Evolutionary conservation across 768 basidiomycete genomes (phyloP), one percentile per base, ranked within the genome.

Genomic region (Lactarius psammicola): DNA sequence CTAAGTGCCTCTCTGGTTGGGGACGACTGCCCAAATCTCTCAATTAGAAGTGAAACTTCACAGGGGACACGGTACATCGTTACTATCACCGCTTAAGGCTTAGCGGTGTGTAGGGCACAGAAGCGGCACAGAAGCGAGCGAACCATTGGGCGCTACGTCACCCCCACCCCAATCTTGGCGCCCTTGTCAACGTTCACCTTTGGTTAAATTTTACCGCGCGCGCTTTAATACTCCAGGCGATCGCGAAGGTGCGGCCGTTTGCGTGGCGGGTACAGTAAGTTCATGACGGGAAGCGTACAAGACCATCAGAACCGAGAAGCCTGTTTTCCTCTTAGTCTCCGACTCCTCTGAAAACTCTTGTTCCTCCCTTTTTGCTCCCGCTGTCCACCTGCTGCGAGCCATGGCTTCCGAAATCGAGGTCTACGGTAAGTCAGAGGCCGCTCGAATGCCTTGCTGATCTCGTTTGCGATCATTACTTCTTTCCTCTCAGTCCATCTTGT

Each of bases 321-420:
- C n/a, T 26, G 38, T 13, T 54, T 59, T 49, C 61, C 65, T 66
- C 57, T 66, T 62, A 62, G 61, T 36, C 65, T 66, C 57, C 18
- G 18, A 59, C 51, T 63, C 34, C 31, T 17, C 40, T 5, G 26
- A 2, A 33, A 30, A 23, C 20, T 46, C 42, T 36, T 6, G 36
- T 11, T 18, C 34, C 61, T 18, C 44, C 23, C 51, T 17, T 44
- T 63, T 63, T 23, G 18, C 42, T 26, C 34, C 36, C 42, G 28
- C 51, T 40, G 3, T 13, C 40, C 33, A 6, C 49, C 23, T 34
- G 26, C 46, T 31, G n/a, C 49, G 30, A 6, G 9, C 56, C 51
- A 63, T 67, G 66, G 3, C 66, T 9, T 57, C 65, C 20, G 57
- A 63, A 8, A 1, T 54, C 10, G 61, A 67, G 57, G 62, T 63